Evolutionary conservation across 2,329 filamentous ascomycete genomes (phyloP).

Genomic region (Fusarium newnesense): DNA sequence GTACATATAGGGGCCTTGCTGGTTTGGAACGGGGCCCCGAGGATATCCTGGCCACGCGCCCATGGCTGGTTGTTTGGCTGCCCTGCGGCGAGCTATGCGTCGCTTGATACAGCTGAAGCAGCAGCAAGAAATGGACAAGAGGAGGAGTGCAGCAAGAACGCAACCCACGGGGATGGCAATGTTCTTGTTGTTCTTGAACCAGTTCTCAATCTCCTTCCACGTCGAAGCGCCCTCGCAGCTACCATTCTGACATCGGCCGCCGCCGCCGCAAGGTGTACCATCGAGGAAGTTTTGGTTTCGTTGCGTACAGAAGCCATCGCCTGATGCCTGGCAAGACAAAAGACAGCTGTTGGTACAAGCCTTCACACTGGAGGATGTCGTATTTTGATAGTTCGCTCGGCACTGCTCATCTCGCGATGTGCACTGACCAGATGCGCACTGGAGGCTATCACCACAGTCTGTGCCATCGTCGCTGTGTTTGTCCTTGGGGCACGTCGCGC

Average conservation of each 20-base stretch:
- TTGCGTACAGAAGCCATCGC: constrained; percentile 75
- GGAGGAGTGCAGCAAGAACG: constrained; percentile 76
- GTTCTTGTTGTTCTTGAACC: constrained; percentile 80
- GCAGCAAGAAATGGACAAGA: constrained; percentile 77
- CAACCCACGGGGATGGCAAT: constrained; percentile 84
- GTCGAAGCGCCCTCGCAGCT: constrained; percentile 77
- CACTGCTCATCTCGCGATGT: constrained; percentile 93
- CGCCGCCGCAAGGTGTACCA: constrained; percentile 84
- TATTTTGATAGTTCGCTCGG: constrained; percentile 80
- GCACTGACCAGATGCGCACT: constrained; percentile 92
- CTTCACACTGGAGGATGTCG: constrained; percentile 78
- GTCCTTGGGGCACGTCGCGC: constrained; percentile 80
- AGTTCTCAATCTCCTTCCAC: constrained; percentile 75
- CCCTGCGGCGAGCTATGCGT: constrained; percentile 36
- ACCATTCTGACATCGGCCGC: constrained; percentile 83
- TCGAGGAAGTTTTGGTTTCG: constrained; percentile 94
- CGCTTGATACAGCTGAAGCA: constrained; percentile 60
- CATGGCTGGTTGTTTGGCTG: constrained; percentile 43
- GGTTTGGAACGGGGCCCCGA: constrained; percentile 23
- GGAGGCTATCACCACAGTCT: constrained; percentile 75
- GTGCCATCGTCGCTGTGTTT: constrained; percentile 74
- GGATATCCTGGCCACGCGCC: constrained; percentile 41
- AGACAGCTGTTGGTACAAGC: constrained; percentile 78
- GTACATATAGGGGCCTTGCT: no score
- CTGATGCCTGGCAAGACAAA: constrained; percentile 79